phyloP scores from a whole-genome alignment of 2,329 filamentous ascomycete species.

The Scopulariopsis brevicaulis region DNA sequence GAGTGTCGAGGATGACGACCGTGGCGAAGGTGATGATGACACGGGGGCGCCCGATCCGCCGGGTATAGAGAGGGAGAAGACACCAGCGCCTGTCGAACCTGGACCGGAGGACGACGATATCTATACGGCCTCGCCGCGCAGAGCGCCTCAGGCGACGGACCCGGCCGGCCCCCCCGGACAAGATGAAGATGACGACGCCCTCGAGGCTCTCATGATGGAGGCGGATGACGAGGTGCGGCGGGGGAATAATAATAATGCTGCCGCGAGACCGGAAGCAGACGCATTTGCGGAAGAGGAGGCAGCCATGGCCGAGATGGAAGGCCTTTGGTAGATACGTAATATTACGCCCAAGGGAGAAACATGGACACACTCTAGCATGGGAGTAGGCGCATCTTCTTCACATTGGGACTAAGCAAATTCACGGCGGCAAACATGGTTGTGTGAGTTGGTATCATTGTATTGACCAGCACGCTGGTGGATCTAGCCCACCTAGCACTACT shows the following conservation, averaged over 20 bases:
- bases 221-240: conserved; percentile 17
- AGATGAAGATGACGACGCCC: conserved; percentile 30
- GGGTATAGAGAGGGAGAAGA: conserved; percentile 14
- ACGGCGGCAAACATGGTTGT: no score
- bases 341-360: background rate
- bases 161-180: background rate
- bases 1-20: conserved; percentile 18
- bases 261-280: conserved; percentile 12
- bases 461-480: no score
- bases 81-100: conserved; percentile 14
- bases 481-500: background rate
- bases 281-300: conserved; percentile 53
- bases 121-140: conserved; percentile 40
- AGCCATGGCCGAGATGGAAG: conserved; percentile 54
- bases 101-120: conserved; percentile 35
- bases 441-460: no score
- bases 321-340: conserved; percentile 14
- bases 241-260: conserved; percentile 2
- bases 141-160: conserved; percentile 5
- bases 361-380: background rate
- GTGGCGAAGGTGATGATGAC: conserved; percentile 8
- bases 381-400: no score
- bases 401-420: no score
- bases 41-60: conserved; percentile 14
- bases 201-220: conserved; percentile 42